Evolutionary conservation across 495 filamentous ascomycete genomes (phyloP), one percentile per base, ranked within the genome.

Genomic region (Ascobolus immersus): DNA sequence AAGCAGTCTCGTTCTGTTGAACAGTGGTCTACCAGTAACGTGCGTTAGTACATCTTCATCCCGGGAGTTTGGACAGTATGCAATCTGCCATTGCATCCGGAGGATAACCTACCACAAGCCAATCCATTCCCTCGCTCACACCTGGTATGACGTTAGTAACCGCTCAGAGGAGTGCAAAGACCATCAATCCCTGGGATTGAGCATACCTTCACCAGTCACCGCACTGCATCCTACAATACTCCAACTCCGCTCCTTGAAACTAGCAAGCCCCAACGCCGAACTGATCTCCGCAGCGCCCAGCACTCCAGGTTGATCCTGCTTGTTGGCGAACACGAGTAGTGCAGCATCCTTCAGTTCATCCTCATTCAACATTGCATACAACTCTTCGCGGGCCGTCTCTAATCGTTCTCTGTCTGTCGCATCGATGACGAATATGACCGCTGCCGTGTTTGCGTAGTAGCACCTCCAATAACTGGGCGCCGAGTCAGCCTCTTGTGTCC

Each of bases 401-500:
- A 96, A 57, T 28, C 86, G 77, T 40, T 92, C 78, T 46, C 93
- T 82, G 66, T 96, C 86, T 37, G 86, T 94, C 28, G 75, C 81
- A 49, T 96, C 86, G 47, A 96, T 84, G 36, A 96, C 86, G 55
- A 96, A 96, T 43, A 96, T 75, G 38, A 96, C 89, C 10, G 86
- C 86, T n/a, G 89, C 86, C 2, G 89, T 96, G 58, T 94, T 93
- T 47, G 86, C 82, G 51, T 94, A 96, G 63, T 96, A 96, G 55
- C 89, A 94, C 45, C 86, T 69, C 86, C 86, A 96, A 58, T 94
- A 96, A 86, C 94, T 64, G 94, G 86, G 17, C 86, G 89, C 42
- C 79, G 46, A 49, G 19, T 28, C 13, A n/a, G 25, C 6, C 55
- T 27, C 14, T 14, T 2, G 4, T 27, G 14, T 27, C 25, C 11